A percentile compares a stretch with the other conserved stretches of the same genome.
Conservation (phyloP, 2,329 filamentous ascomycete species). For the Pseudogymnoascus sp. region DNA sequence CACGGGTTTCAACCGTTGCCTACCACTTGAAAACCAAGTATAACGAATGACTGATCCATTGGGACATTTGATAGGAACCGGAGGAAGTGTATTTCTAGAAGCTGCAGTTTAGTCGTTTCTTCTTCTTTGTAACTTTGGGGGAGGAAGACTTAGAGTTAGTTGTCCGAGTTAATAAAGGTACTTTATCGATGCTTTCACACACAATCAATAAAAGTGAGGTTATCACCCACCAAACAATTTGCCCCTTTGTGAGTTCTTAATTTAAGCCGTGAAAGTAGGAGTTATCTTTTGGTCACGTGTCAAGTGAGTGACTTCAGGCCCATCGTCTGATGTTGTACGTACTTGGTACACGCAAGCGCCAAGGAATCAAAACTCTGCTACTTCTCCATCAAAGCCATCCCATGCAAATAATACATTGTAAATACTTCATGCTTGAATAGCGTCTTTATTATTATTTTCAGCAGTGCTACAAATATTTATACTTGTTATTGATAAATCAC, state of each 20-base stretch:
- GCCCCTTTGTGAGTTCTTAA: not conserved
- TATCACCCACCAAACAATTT: not conserved
- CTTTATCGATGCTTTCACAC: not conserved
- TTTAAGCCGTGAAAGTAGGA: not conserved
- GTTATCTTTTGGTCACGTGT: not conserved
- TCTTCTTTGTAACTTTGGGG: not conserved
- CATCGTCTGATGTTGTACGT: not conserved
- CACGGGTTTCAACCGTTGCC: not conserved
- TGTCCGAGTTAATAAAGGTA: conserved; percentile 1
- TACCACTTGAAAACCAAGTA: not conserved
- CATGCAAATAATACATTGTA: not conserved
- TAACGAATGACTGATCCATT: not conserved
- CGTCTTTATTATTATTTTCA: not conserved
- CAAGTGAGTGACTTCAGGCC: not conserved
- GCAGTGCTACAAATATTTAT: not conserved
- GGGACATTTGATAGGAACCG: not conserved
- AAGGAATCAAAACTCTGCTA: not conserved
- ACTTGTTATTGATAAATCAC: not conserved
- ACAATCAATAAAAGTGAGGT: not conserved
- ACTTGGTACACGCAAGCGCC: not conserved
- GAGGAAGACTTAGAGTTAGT: not conserved
- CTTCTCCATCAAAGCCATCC: not conserved
- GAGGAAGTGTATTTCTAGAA: not conserved
- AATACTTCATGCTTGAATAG: not conserved
- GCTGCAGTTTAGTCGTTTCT: not conserved